phyloP scores from a whole-genome alignment of 208 protist genomes.

The Herpetomonas tarakana region DNA sequence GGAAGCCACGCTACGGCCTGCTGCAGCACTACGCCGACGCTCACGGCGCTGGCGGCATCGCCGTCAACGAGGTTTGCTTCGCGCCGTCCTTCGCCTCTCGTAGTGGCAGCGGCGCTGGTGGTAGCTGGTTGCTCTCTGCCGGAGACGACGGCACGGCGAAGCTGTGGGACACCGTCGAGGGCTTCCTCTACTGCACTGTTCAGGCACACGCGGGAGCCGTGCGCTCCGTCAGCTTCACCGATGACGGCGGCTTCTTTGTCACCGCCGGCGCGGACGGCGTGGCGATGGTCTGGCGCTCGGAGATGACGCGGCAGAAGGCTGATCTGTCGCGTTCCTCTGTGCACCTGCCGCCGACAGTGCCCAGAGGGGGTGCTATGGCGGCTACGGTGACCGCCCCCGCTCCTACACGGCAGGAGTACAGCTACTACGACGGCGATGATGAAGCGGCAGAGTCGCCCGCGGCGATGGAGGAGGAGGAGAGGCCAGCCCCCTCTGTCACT shows the following conservation, averaged over 20 bases:
- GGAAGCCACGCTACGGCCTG: slow-evolving; percentile 29
- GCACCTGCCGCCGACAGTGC: background rate
- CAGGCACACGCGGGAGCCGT: slow-evolving; percentile 78
- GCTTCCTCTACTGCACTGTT: slow-evolving; percentile 82
- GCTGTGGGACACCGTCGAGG: slow-evolving; percentile 86
- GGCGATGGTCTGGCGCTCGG: slow-evolving; percentile 82
- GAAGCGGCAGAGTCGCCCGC: background rate
- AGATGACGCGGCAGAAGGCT: slow-evolving; percentile 23
- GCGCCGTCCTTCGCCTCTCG: slow-evolving; percentile 16
- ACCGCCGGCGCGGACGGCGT: slow-evolving; percentile 69
- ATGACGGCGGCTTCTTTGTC: slow-evolving; percentile 53
- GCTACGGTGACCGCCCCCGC: background rate
- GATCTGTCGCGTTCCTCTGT: background rate
- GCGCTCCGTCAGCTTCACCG: slow-evolving; percentile 42
- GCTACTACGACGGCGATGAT: background rate
- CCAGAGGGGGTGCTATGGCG: background rate
- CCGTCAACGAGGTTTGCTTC: slow-evolving; percentile 70
- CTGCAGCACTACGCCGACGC: slow-evolving; percentile 81
- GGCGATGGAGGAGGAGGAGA: too few relatives aligned
- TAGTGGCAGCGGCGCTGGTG: slow-evolving; percentile 25
- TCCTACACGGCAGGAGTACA: background rate
- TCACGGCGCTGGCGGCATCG: slow-evolving; percentile 45
- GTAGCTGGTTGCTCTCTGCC: slow-evolving; percentile 77
- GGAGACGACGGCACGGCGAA: slow-evolving; percentile 75
- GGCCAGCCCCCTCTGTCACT: background rate